Conservation (phyloP, 768 basidiomycete genomes). For the Phylloporus sp. region DNA sequence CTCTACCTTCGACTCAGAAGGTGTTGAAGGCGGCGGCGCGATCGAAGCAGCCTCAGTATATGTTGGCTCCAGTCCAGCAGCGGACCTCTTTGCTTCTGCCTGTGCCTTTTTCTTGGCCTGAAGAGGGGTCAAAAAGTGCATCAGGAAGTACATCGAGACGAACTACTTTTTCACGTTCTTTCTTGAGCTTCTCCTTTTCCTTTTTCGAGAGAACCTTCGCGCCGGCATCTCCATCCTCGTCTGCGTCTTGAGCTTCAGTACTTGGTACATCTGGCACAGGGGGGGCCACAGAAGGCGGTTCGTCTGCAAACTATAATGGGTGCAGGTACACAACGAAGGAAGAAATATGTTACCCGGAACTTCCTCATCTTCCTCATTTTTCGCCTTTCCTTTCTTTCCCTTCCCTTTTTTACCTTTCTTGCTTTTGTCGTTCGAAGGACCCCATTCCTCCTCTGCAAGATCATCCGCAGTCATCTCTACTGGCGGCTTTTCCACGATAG, state of each 20-base stretch:
- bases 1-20: constrained; percentile 32
- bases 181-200: constrained; percentile 96
- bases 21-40: constrained; percentile 14
- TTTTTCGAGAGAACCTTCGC: constrained; percentile 83
- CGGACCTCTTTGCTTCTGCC: constrained; percentile 74
- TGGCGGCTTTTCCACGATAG: constrained; percentile 36
- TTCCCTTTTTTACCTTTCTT: constrained; percentile 23
- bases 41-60: constrained; percentile 24
- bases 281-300: constrained; percentile 21
- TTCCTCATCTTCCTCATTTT: constrained; percentile 12
- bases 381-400: constrained; percentile 18
- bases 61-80: constrained; percentile 30
- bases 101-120: constrained; percentile 81
- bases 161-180: constrained; percentile 89
- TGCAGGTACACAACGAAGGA: neutral
- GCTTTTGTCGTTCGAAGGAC: constrained; percentile 33
- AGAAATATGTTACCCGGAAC: constrained; percentile 8
- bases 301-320: constrained; percentile 12
- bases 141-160: constrained; percentile 1
- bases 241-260: constrained; percentile 38
- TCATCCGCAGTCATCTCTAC: constrained; percentile 65
- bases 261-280: constrained; percentile 27
- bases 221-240: constrained; percentile 50
- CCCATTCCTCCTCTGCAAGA: constrained; percentile 72
- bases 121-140: constrained; percentile 10